Evolutionary conservation across 192 early-diverging fungal species (phyloP), one percentile per base, ranked within the genome.

Genomic region (Backusella tarrabulga): DNA sequence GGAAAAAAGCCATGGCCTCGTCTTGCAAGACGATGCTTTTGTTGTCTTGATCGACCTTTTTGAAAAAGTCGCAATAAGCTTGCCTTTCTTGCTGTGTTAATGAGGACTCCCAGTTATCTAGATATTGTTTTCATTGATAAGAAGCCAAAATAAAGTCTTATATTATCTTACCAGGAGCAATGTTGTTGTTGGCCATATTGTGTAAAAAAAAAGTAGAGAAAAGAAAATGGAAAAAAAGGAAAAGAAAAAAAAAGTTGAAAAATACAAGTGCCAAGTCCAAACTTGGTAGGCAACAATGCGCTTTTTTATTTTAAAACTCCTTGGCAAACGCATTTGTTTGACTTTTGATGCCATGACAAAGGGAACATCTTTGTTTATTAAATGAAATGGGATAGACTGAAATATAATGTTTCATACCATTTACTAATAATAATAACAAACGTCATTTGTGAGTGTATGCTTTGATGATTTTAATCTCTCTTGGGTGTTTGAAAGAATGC

Each of bases 1-100:
- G 84, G 79, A 93, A 90, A 72, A 93, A 93, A 1, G 86, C 86
- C 71, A 92, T 91, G 8, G 92, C 92, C 66, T 87, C 84, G 60
- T 89, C 85, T 36, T 93, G 91, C 7, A 84, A 85, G 21, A 93
- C 85, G 54, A 90, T 79, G 14, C 92, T 91, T 74, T 90, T 90
- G 34, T 87, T 86, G 21, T 91, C 85, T 7, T 78, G 81, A 73
- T 95, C 93, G 4, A 91, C 90, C 4, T 86, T 86, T 63, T 84
- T 79, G 68, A 92, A 92, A 40, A 93, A 71, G 54, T 93, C 81
- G 7, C 80, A 63, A 79, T 91, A 95, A 6, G 85, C 79, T 52
- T 83, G 79, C 76, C 86, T 85, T 79, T 95, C 93, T 63, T 87
- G 87, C 23, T 63, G 56, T 11, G 56, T 63, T 63, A 63, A 63